These are phyloP conservation scores for Suhomyces faveliae DNA, from an alignment of 805 yeast genomes.

Conservation along the genomic window DNA sequence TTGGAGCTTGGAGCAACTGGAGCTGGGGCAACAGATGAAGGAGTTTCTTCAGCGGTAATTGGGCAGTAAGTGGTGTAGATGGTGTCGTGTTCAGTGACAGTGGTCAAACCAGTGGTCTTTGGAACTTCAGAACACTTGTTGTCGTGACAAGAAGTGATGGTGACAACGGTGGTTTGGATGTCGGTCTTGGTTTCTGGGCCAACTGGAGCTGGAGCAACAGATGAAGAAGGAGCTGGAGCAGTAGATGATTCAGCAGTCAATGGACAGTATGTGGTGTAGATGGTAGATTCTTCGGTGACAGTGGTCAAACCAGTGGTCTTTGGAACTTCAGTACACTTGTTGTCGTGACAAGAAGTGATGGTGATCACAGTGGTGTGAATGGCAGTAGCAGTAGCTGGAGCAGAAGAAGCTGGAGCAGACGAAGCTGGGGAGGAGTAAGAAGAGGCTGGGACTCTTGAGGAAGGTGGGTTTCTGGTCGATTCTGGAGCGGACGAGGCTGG, in stretches of 20 bases:
- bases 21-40: slow-evolving; percentile 21
- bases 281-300: slow-evolving; percentile 13
- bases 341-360: slow-evolving; percentile 37
- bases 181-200: slow-evolving; percentile 15
- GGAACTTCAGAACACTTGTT: slow-evolving; percentile 22
- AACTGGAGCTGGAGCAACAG: slow-evolving; percentile 12
- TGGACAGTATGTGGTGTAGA: slow-evolving; percentile 17
- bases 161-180: too few relatives aligned
- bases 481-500: neutral
- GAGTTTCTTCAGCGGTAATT: slow-evolving; percentile 12
- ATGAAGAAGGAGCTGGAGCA: slow-evolving; percentile 2
- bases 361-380: slow-evolving; percentile 27
- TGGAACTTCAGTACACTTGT: slow-evolving; percentile 28
- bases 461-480: neutral
- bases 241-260: slow-evolving; percentile 9
- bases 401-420: neutral
- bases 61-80: slow-evolving; percentile 26
- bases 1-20: slow-evolving; percentile 8
- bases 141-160: slow-evolving; percentile 29
- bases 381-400: neutral
- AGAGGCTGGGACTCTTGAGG: neutral
- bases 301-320: slow-evolving; percentile 33
- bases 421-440: neutral
- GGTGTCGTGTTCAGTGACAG: slow-evolving; percentile 20
- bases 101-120: slow-evolving; percentile 24